Evolutionary conservation across 2,329 filamentous ascomycete species (phyloP).

Genomic region (Metarhizium sp.): DNA sequence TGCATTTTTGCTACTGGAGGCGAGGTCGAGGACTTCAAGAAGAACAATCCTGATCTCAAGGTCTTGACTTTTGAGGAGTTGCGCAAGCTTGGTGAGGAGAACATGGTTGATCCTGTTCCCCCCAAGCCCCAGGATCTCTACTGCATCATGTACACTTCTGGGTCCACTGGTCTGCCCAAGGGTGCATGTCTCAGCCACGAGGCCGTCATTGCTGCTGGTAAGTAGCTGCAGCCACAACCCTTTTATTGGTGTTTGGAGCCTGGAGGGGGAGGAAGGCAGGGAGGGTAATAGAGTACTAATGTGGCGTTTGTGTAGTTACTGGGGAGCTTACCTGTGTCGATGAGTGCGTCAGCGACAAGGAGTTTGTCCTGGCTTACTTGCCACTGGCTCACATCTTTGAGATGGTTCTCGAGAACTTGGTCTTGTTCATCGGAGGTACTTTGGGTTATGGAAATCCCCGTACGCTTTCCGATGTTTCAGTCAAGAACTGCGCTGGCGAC

Average conservation of each 20-base stretch:
- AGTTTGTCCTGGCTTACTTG: conserved; percentile 80
- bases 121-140: conserved; percentile 69
- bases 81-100: conserved; percentile 50
- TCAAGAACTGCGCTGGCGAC: conserved; percentile 85
- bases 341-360: conserved; percentile 65
- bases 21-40: conserved; percentile 46
- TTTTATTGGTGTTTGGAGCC: neutral
- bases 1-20: conserved; percentile 40
- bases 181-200: conserved; percentile 77
- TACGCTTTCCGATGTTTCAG: conserved; percentile 76
- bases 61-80: conserved; percentile 48
- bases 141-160: conserved; percentile 82
- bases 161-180: conserved; percentile 82
- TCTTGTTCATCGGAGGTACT: conserved; percentile 79
- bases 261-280: neutral
- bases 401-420: conserved; percentile 88
- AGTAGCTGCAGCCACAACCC: conserved; percentile 15
- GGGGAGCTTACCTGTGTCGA: conserved; percentile 73
- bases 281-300: neutral
- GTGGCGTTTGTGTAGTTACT: conserved; percentile 43
- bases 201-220: conserved; percentile 63
- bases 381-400: conserved; percentile 95
- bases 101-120: conserved; percentile 60
- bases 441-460: conserved; percentile 90
- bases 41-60: conserved; percentile 43